Base-by-base conservation (phyloP, 2,329 filamentous ascomycete genomes). In the Dactylellina haptotyla region DNA sequence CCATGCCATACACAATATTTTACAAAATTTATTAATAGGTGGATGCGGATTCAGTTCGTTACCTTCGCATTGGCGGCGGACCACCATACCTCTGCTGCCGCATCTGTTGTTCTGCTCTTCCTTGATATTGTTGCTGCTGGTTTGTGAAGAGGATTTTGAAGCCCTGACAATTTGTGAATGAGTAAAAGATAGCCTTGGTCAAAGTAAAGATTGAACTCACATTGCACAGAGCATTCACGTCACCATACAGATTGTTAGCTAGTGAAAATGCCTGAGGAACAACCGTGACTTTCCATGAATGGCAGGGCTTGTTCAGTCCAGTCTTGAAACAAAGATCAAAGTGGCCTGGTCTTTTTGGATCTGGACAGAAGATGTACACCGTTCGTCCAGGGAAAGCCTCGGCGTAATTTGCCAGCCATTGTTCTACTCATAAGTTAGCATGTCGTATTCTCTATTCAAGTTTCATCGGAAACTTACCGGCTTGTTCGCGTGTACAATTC, bases 301-400 rank as follows among this genome's bases (percentile, higher is more conserved):
- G 51, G 28, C 51, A 71, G 6, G 84, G 85, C 1, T 92, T 90
- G 53, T 86, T 84, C 77, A 89, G 86, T 74, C 91, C 94, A 23
- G 93, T 92, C 83, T 98, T 98, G 87, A 97, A 99, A 83, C 93
- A 96, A 41, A 99, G 87, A 83, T 88, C 90, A 83, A 99, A 99
- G 84, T 97, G 97, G 32, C 95, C 95, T 0, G 95, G 91, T 80
- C 94, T 90, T 81, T 93, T 93, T 32, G 90, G 86, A 80, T 98
- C 93, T 80, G 97, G 89, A 85, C 94, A 98, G 85, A 99, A 98
- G 48, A 92, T 91, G 81, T 99, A 99, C 77, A 92, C 91, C 75
- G 91, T 96, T 75, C 93, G 91, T 80, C 90, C 93, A 9, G 95
- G 94, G 81, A 99, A 98, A 80, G 95, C 95, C 80, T 95, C 90